Evolutionary conservation across 2,329 filamentous ascomycete genomes (phyloP).

Genomic region (Aspergillus glaucus): DNA sequence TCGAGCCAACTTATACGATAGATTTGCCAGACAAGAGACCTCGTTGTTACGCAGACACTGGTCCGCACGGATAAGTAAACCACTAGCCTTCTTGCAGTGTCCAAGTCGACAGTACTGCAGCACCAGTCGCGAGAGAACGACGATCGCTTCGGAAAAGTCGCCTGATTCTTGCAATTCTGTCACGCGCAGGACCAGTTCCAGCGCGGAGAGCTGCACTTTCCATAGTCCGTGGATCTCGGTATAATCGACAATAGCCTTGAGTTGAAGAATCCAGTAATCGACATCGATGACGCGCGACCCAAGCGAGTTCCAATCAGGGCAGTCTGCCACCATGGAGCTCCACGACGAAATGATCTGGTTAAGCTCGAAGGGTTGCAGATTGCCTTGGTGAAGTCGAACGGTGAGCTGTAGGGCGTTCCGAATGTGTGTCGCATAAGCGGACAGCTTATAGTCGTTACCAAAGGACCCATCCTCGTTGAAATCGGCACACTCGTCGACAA

Average conservation of each 20-base stretch:
- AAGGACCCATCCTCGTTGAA: constrained; percentile 10
- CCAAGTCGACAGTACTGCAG: constrained; percentile 55
- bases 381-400: constrained; percentile 29
- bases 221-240: constrained; percentile 53
- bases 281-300: constrained; percentile 45
- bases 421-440: constrained; percentile 21
- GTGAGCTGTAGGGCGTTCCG: constrained; percentile 30
- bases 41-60: constrained; percentile 38
- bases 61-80: constrained; percentile 55
- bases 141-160: constrained; percentile 35
- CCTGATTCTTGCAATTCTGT: constrained; percentile 39
- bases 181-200: constrained; percentile 45
- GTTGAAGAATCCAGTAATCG: constrained; percentile 44
- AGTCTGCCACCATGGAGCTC: constrained; percentile 37
- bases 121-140: constrained; percentile 43
- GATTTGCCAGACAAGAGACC: constrained; percentile 39
- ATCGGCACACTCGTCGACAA: constrained; percentile 21
- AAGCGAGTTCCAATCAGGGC: constrained; percentile 39
- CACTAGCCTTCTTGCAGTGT: constrained; percentile 53
- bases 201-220: constrained; percentile 42
- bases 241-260: constrained; percentile 51
- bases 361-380: constrained; percentile 21
- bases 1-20: constrained; percentile 62
- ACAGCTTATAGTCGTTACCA: constrained; percentile 22
- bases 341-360: constrained; percentile 29